Base-by-base conservation (phyloP, 1,139 yeast genomes). In the Candida sanyaensis region DNA sequence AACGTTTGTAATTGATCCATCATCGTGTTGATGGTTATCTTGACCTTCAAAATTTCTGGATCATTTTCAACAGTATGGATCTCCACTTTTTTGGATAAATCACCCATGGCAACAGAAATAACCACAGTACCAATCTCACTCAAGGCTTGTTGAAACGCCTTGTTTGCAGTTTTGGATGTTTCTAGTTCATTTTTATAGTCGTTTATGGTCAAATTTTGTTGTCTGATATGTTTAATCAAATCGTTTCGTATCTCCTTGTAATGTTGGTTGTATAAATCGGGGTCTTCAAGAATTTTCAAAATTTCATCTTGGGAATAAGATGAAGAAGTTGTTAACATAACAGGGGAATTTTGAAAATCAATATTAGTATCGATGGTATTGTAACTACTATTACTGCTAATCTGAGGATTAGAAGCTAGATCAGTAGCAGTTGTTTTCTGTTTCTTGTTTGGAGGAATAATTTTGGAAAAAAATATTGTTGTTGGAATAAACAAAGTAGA, bases 1-100 rank as follows among this genome's bases (percentile, higher is more conserved):
- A 88, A 88, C 10, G 88, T 80, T 62, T 86, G 93, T 50, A 88
- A 73, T 65, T 88, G 95, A 63, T 86, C 92, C 88, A 88, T 87
- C 92, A 88, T 87, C 13, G 90, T 84, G 64, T 89, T 88, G 60
- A 88, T 88, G 12, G 95, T 86, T 50, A 83, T 83, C 64, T 88
- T 88, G 57, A 88, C 92, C 60, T 84, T 84, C 54, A 84, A 73
- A 54, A 88, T 87, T 58, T 83, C 86, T 0, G 91, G 89, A 61
- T 86, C 92, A 55, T 81, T 78, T 63, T 87, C 92, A 42, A 81
- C 86, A 23, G 83, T 76, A 61, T 86, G 91, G 43, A 86, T 80
- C 49, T 80, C 82, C 11, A 87, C 93, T 60, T 86, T 87, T 59
- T 87, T 88, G 30, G 89, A 80, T 56, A 88, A 73, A 60, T 88